Base-by-base conservation (phyloP, 345 rosid genomes). In the Cardamine occulta region DNA sequence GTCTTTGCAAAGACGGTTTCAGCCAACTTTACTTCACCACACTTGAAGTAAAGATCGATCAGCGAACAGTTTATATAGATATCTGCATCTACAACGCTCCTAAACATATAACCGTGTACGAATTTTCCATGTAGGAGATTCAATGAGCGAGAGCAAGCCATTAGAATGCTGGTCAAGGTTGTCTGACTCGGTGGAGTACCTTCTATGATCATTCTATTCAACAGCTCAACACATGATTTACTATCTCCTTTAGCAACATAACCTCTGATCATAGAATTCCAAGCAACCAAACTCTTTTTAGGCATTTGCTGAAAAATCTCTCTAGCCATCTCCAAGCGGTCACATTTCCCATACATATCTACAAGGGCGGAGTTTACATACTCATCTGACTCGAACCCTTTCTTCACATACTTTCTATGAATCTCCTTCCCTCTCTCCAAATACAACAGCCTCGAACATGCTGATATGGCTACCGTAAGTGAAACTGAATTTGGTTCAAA, bases 311-410 rank as follows among this genome's bases (percentile, higher is more conserved):
- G 85, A 2, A 89, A 89, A 76, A 86, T 78, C 59, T 70, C 86
- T 67, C 58, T 75, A 49, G 91, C 93, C 78, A 72, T 82, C 79
- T 84, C 89, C 74, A 89, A 59, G 68, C 82, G 80, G 55, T 83
- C 86, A 67, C 91, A 91, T 77, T 82, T 87, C 42, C 86, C 90
- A 66, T 89, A 85, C 91, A 91, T 80, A 60, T 86, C 93, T 18
- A 89, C 86, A n/a, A 91, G 90, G 17, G 91, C 91, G 65, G 97
- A 82, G 69, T 78, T 70, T 23, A 89, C 81, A 74, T 77, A 87
- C 77, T 80, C 76, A 76, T 88, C 97, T 29, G 67, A 68, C 42
- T 60, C 71, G 44, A 82, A 35, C 78, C 86, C 73, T 2, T 66
- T 75, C 72, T 31, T 63, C 52, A 79, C 62, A 56, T 77, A 73